phyloP scores from a whole-genome alignment of 1,284 basidiomycete species.

The Trichosporon asahii region DNA sequence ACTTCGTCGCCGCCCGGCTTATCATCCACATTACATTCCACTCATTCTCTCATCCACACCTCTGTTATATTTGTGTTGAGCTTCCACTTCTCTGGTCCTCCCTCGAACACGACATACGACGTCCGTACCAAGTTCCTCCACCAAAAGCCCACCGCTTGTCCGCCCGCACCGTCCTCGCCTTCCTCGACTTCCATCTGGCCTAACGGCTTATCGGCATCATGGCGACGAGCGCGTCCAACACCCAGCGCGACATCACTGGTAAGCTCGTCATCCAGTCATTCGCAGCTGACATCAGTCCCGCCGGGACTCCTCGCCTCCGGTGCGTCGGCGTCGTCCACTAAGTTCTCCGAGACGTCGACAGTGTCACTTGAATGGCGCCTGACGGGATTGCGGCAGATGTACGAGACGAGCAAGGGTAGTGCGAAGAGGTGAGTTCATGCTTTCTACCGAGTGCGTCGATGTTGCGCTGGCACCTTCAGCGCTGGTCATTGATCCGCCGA shows the following conservation, averaged over 20 bases:
- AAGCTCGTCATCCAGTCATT: neutral
- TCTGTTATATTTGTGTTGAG: neutral
- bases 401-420: slow-evolving; percentile 61
- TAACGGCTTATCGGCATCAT: neutral
- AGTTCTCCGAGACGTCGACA: slow-evolving; percentile 59
- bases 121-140: neutral
- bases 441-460: neutral
- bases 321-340: slow-evolving; percentile 25
- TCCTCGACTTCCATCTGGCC: neutral
- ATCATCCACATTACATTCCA: neutral
- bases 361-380: slow-evolving; percentile 73
- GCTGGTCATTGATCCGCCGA: neutral
- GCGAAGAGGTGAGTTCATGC: slow-evolving; percentile 43
- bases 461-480: neutral
- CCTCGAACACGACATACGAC: neutral
- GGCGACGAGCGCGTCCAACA: neutral
- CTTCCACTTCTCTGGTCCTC: neutral
- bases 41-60: neutral
- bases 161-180: neutral
- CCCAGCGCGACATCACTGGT: slow-evolving; percentile 5
- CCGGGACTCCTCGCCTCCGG: neutral
- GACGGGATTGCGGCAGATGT: slow-evolving; percentile 63
- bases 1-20: neutral
- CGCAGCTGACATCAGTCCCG: neutral
- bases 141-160: neutral